A percentile compares a stretch with the other conserved stretches of the same genome.
phyloP scores from a whole-genome alignment of 2,329 filamentous ascomycete genomes.

The Calonectria pauciramosa region DNA sequence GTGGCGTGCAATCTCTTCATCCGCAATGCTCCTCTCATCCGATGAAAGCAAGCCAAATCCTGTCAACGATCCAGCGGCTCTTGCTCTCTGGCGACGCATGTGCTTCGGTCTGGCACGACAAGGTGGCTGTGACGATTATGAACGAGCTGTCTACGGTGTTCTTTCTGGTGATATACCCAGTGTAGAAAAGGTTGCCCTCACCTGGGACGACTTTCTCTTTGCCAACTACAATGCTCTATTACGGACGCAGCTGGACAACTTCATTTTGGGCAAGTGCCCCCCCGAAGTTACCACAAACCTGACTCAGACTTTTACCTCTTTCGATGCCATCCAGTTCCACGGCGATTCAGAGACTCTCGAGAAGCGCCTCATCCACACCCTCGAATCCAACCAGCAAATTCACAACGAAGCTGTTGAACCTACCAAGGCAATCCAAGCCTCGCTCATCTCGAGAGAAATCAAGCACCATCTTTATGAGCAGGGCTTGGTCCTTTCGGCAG shows the following conservation, averaged over 20 bases:
- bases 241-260: constrained; percentile 83
- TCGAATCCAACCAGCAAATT: constrained; percentile 71
- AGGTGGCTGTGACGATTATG: constrained; percentile 79
- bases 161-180: constrained; percentile 87
- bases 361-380: constrained; percentile 69
- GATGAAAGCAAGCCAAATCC: constrained; percentile 57
- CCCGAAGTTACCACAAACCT: constrained; percentile 66
- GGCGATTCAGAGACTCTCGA: constrained; percentile 67
- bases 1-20: constrained; percentile 89
- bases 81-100: constrained; percentile 82
- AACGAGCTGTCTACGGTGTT: constrained; percentile 90
- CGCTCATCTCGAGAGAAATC: constrained; percentile 76
- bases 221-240: constrained; percentile 90
- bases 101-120: constrained; percentile 80
- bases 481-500: constrained; percentile 57
- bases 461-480: constrained; percentile 71
- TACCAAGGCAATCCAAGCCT: constrained; percentile 82
- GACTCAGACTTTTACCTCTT: constrained; percentile 71
- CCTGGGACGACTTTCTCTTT: constrained; percentile 90
- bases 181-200: constrained; percentile 81
- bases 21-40: constrained; percentile 74
- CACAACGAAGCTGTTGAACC: constrained; percentile 72
- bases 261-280: constrained; percentile 69
- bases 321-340: constrained; percentile 75
- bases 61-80: constrained; percentile 57